A percentile compares a stretch with the other conserved stretches of the same genome.
phyloP scores from a whole-genome alignment of 1,284 basidiomycete genomes.

The Ceratobasidium sp. region DNA sequence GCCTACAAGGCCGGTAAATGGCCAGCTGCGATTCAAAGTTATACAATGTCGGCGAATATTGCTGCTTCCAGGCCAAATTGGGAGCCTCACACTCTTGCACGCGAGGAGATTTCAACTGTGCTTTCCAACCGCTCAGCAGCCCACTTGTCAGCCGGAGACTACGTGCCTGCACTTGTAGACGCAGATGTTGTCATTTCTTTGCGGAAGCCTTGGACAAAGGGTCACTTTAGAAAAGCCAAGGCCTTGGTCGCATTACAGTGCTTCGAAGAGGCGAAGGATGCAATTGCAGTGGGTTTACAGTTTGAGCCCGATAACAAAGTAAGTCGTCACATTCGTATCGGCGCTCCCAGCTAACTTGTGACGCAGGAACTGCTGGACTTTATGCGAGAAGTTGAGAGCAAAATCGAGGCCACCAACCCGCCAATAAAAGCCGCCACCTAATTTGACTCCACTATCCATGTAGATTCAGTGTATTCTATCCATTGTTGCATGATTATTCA shows the following conservation, averaged over 20 bases:
- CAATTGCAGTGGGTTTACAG: slow-evolving; percentile 81
- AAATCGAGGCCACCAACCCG: slow-evolving; percentile 34
- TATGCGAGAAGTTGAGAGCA: slow-evolving; percentile 42
- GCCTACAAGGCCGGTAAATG: slow-evolving; percentile 79
- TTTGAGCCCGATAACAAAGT: slow-evolving; percentile 88
- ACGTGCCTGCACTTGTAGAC: slow-evolving; percentile 84
- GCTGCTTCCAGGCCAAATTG: slow-evolving; percentile 87
- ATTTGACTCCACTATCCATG: neutral
- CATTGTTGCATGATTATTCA: neutral
- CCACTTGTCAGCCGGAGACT: slow-evolving; percentile 77
- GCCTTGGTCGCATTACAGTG: slow-evolving; percentile 80
- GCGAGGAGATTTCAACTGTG: slow-evolving; percentile 88
- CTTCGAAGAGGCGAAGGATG: slow-evolving; percentile 80
- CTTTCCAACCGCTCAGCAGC: slow-evolving; percentile 93
- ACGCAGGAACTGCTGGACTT: slow-evolving; percentile 43
- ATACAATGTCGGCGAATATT: slow-evolving; percentile 82
- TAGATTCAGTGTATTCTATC: slow-evolving; percentile 27
- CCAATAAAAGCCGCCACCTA: neutral
- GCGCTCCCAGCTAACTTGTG: neutral
- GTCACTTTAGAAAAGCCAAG: slow-evolving; percentile 91
- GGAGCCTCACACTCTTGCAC: slow-evolving; percentile 81
- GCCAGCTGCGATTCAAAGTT: slow-evolving; percentile 79
- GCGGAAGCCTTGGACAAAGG: slow-evolving; percentile 91
- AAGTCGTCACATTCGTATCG: slow-evolving; percentile 43
- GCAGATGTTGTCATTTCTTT: slow-evolving; percentile 88